Percentiles rank a stretch among this genome's conserved stretches.
phyloP scores from a whole-genome alignment of 75 land plant genomes.

The Isoetes taiwanensis region DNA sequence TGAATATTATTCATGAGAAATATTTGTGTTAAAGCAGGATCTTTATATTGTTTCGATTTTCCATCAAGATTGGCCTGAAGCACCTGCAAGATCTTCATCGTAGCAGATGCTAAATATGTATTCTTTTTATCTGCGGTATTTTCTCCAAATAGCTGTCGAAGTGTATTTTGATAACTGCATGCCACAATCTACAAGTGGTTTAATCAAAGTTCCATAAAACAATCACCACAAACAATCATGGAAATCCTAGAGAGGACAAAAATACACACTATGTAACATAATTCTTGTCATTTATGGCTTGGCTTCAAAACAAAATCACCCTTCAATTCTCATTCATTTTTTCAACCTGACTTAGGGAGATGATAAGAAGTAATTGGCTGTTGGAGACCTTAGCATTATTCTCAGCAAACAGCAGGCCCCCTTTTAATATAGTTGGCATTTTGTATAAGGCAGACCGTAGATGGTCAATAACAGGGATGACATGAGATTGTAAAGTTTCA shows the following conservation, averaged over 20 bases:
- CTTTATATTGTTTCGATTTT: conserved; percentile 83
- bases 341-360: neutral
- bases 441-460: no score
- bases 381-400: neutral
- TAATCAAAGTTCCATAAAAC: neutral
- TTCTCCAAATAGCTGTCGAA: conserved; percentile 79
- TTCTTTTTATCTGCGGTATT: conserved; percentile 30
- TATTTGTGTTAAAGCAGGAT: conserved; percentile 68
- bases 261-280: neutral
- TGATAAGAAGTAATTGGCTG: neutral
- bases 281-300: neutral
- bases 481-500: no score
- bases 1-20: conserved; percentile 97
- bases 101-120: conserved; percentile 66
- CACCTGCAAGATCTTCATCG: conserved; percentile 84
- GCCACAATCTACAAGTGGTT: no score
- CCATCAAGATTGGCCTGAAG: conserved; percentile 84
- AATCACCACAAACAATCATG: neutral
- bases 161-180: conserved; percentile 75
- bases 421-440: no score
- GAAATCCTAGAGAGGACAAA: neutral
- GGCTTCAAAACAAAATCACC: neutral
- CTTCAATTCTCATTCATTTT: neutral
- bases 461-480: no score
- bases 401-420: neutral